Percentiles rank a stretch among this genome's conserved stretches.
phyloP scores from a whole-genome alignment of 495 filamentous ascomycete genomes.

The Bathelium albidoporum region DNA sequence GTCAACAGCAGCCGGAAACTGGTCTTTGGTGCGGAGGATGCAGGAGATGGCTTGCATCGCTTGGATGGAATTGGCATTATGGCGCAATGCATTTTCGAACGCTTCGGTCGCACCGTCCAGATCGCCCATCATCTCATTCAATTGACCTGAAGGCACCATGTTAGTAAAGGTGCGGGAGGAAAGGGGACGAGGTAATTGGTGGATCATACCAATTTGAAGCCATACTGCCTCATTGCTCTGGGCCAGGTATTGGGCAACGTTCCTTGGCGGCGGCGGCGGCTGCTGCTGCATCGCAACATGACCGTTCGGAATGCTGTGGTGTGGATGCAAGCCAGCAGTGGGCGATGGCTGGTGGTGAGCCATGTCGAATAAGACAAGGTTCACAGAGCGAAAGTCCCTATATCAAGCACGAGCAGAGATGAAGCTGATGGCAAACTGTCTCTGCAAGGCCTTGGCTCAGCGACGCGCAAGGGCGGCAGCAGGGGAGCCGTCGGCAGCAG shows the following conservation, averaged over 20 bases:
- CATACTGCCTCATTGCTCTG: conserved; percentile 78
- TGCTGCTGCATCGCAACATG: conserved; percentile 25
- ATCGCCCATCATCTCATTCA: conserved; percentile 82
- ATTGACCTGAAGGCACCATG: conserved; percentile 54
- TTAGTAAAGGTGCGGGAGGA: conserved; percentile 13
- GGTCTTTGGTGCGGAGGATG: conserved; percentile 82
- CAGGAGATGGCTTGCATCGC: conserved; percentile 92
- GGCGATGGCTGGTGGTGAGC: conserved; percentile 26
- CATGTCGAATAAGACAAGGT: not conserved
- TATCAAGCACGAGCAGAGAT: not conserved
- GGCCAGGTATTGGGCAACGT: conserved; percentile 50
- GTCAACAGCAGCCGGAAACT: conserved; percentile 88
- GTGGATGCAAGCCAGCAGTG: conserved; percentile 20
- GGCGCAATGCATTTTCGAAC: conserved; percentile 78
- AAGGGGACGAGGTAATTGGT: conserved; percentile 5
- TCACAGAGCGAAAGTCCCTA: not conserved
- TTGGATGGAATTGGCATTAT: conserved; percentile 80
- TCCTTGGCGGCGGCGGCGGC: conserved; percentile 40
- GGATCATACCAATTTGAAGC: conserved; percentile 74
- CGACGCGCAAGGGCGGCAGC: not conserved
- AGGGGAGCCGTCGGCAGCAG: too few species aligned
- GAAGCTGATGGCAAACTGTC: not conserved
- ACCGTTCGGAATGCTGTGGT: conserved; percentile 19
- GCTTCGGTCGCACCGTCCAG: conserved; percentile 76
- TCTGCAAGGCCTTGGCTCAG: not conserved